These are phyloP conservation scores for Mucor velutinosus DNA, from an alignment of 371 early-diverging fungal species.

Conservation along the genomic window DNA sequence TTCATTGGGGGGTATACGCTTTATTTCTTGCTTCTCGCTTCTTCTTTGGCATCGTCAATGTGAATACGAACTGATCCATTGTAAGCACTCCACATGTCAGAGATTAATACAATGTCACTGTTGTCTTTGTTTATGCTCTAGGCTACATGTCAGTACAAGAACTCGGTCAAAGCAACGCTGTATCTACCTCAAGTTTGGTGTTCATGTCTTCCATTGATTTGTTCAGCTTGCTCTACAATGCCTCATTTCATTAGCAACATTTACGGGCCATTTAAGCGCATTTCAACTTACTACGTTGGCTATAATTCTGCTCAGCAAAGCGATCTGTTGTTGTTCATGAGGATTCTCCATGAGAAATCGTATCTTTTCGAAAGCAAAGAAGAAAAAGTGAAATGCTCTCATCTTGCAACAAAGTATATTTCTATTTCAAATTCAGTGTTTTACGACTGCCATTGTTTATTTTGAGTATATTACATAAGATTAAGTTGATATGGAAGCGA, in stretches of 20 bases:
- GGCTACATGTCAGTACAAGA: background rate
- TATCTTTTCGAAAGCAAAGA: background rate
- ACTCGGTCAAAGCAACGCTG: background rate
- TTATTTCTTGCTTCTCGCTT: background rate
- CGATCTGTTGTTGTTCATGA: conserved; percentile 37
- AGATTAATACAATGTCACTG: conserved; percentile 5
- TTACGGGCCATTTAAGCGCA: background rate
- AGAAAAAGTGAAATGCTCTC: background rate
- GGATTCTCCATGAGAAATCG: conserved; percentile 31
- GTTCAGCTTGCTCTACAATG: conserved; percentile 26
- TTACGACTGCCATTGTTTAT: background rate
- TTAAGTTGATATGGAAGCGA: background rate
- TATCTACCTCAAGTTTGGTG: conserved; percentile 24
- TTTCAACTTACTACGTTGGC: conserved; percentile 24
- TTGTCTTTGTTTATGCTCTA: conserved; percentile 22
- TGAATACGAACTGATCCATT: conserved; percentile 29
- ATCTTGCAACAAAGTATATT: background rate
- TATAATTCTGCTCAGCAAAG: conserved; percentile 27
- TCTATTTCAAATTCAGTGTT: background rate
- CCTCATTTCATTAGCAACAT: background rate
- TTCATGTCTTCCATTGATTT: conserved; percentile 23
- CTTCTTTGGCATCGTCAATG: conserved; percentile 21
- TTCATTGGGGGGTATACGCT: background rate
- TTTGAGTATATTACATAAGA: background rate
- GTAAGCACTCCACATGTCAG: conserved; percentile 30